Conservation (phyloP, 1,139 yeast species). For the Taphrina deformans region DNA sequence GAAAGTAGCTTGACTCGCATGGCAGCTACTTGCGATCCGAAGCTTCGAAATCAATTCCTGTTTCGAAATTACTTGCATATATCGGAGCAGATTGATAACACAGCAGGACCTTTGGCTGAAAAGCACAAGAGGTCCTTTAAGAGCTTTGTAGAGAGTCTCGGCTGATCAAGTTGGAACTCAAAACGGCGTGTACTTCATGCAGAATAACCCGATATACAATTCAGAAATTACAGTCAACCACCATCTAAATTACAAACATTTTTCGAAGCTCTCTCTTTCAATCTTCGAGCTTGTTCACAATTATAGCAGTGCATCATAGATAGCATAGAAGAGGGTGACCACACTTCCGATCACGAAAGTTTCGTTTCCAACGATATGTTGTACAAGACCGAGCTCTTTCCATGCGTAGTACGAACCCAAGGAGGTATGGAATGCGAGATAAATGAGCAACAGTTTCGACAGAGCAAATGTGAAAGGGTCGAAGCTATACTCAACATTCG, state of each 20-base stretch:
- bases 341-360: slow-evolving; percentile 28
- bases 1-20: slow-evolving; percentile 75
- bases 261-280: background rate
- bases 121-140: slow-evolving; percentile 21
- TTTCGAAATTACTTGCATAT: slow-evolving; percentile 62
- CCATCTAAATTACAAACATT: background rate
- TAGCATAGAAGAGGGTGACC: slow-evolving; percentile 32
- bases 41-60: slow-evolving; percentile 67
- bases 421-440: slow-evolving; percentile 32
- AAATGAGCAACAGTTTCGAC: slow-evolving; percentile 29
- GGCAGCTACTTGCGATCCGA: slow-evolving; percentile 47
- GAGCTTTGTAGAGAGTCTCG: slow-evolving; percentile 15
- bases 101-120: slow-evolving; percentile 27
- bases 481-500: slow-evolving; percentile 4
- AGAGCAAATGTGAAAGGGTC: slow-evolving; percentile 35
- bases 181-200: too few relatives aligned
- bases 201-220: slow-evolving; percentile 3
- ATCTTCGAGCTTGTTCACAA: background rate
- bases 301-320: slow-evolving; percentile 32
- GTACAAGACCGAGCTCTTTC: slow-evolving; percentile 25
- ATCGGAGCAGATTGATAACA: slow-evolving; percentile 16
- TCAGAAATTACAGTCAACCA: background rate
- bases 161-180: background rate
- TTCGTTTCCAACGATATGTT: slow-evolving; percentile 23
- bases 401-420: background rate